These are phyloP conservation scores for bread wheat (Triticum aestivum) DNA, from an alignment of 176 grass and related monocot genomes.

Conservation along the genomic window DNA sequence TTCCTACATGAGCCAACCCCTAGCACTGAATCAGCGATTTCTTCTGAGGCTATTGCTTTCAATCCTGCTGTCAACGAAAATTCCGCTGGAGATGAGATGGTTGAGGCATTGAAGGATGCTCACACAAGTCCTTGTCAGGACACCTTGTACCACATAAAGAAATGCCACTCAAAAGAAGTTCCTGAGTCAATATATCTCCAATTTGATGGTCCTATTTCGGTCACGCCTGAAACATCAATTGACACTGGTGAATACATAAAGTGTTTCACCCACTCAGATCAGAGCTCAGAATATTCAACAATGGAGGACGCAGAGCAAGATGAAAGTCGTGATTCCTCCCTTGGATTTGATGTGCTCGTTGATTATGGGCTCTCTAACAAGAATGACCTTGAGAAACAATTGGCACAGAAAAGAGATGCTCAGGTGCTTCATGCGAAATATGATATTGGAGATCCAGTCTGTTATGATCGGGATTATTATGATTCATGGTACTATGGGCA, in stretches of 20 bases:
- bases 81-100: slow-evolving; percentile 26
- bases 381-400: slow-evolving; percentile 25
- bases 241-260: slow-evolving; percentile 10
- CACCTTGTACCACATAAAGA: slow-evolving; percentile 11
- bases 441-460: slow-evolving; percentile 17
- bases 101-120: not conserved
- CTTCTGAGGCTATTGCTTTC: slow-evolving; percentile 19
- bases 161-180: slow-evolving; percentile 14
- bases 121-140: slow-evolving; percentile 16
- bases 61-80: slow-evolving; percentile 19
- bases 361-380: slow-evolving; percentile 25
- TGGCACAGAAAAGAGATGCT: slow-evolving; percentile 16
- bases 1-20: slow-evolving; percentile 40
- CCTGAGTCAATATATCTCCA: slow-evolving; percentile 9
- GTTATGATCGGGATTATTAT: slow-evolving; percentile 36
- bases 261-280: slow-evolving; percentile 7
- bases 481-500: slow-evolving; percentile 26
- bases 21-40: slow-evolving; percentile 3
- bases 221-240: not conserved
- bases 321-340: slow-evolving; percentile 36
- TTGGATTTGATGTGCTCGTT: slow-evolving; percentile 58
- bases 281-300: slow-evolving; percentile 29
- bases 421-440: slow-evolving; percentile 15
- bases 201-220: not conserved
- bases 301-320: slow-evolving; percentile 36